Base-by-base conservation (phyloP, 1,284 basidiomycete genomes). In the Puccinia horiana region DNA sequence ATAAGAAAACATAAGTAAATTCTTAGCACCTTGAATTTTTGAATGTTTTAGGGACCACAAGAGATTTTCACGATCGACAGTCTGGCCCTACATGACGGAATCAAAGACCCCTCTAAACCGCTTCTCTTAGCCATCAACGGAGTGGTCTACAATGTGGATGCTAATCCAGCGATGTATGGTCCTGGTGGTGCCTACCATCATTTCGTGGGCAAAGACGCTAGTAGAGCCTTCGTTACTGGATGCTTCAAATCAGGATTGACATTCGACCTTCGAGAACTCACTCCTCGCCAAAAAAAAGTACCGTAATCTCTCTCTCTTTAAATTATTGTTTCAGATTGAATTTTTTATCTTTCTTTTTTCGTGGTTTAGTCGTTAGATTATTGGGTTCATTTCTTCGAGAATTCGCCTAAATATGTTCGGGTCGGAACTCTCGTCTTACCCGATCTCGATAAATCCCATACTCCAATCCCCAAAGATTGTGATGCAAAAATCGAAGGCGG, bases 231-330 rank as follows among this genome's bases (percentile, higher is more conserved):
- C 87, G 93, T 91, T 47, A 98, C 96, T 0, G 95, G 95, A 6
- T 98, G 95, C 87, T 97, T 98, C 89, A 89, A 92, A 85, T 87
- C 87, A 9, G 95, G 98, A 87, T 90, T 91, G 69, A 98, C 95
- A 54, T 93, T 97, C 88, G 95, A 98, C 88, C 88, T 93, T 82
- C 91, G 95, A 83, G 96, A 93, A 16, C 87, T 98, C 84, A 90
- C 88, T 54, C 90, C 92, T 80, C 87, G 89, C 83, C 93, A 98
- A 87, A 86, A 93, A 84, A 88, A 89, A 86, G 94, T 94, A 12
- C 1, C 85, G 9, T 8, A 8, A 8, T 84, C 44, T 4, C 20
- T 26, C 23, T 56, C 49, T 26, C 18, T 49, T 75, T 11, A n/a
- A 32, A 54, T 8, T 47, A 8, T 47, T 8, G 44, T 8, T 90